Base-by-base conservation (phyloP, 805 yeast genomes). In the Starmerella etchellsii region DNA sequence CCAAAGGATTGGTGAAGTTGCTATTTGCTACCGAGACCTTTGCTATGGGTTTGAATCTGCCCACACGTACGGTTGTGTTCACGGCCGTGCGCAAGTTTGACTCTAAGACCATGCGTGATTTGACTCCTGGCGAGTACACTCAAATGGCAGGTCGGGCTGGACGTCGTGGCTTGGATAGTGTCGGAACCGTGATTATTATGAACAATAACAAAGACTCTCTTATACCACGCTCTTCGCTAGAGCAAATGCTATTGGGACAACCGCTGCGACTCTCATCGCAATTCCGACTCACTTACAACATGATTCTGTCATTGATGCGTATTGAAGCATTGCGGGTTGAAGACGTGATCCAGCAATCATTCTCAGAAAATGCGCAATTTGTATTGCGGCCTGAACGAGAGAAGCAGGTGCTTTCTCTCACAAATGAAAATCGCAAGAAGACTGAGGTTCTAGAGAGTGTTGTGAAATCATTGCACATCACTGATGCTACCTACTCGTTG, bases 71-170 rank as follows among this genome's bases (percentile, higher is more conserved):
- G 0, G 98, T 91, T 27, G 87, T 88, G 1, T 91, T 91, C 59
- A 73, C 84, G 47, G 83, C 80, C 35, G 64, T 80, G 37, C 66
- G 88, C 50, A 91, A 91, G 56, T 95, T 88, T 58, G 98, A 91
- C 57, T 97, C 97, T 34, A 70, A 76, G 24, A 72, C 73, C 0
- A 76, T 83, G 61, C 71, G 98, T 60, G 73, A 79, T 54, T 67
- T 91, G 45, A 69, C 79, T 9, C 95, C 98, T 0, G 98, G 98
- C 40, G 98, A 91, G 59, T 91, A 88, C 58, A 91, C 97, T 0
- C 98, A 88, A 62, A 91, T 91, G 98, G 87, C 96, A 0, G 98
- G 98, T 34, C 73, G 98, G 61, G 98, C 98, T 0, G 98, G 98
- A 45, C 76, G 98, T 64, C 76, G 98, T 67, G 98, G 98, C 27